Evolutionary conservation across 495 filamentous ascomycete genomes (phyloP).

Genomic region (Lophiotrema nucula): DNA sequence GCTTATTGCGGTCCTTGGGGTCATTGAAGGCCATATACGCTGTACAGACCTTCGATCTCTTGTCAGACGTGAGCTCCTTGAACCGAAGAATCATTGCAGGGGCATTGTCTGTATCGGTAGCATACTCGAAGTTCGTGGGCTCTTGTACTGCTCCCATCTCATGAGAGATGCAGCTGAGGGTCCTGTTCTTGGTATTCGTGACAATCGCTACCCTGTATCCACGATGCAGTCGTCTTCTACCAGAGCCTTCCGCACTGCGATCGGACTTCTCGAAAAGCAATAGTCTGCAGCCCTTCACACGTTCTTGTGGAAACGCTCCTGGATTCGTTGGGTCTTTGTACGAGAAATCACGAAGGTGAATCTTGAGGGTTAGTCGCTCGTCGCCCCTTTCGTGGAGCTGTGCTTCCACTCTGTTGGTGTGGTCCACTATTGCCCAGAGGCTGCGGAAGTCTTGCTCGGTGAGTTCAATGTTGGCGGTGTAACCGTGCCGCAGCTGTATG

Average conservation of each 20-base stretch:
- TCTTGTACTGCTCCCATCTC: conserved; percentile 52
- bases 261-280: conserved; percentile 68
- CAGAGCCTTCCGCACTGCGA: conserved; percentile 63
- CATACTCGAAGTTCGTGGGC: conserved; percentile 70
- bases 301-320: conserved; percentile 68
- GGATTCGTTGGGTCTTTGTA: conserved; percentile 69
- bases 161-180: conserved; percentile 69
- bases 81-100: conserved; percentile 65
- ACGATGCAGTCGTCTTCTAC: conserved; percentile 64
- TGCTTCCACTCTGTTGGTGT: conserved; percentile 68
- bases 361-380: conserved; percentile 65
- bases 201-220: conserved; percentile 74
- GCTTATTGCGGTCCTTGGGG: conserved; percentile 58
- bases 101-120: conserved; percentile 58
- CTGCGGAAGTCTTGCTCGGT: conserved; percentile 69
- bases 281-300: conserved; percentile 65
- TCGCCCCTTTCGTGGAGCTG: conserved; percentile 63
- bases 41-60: conserved; percentile 54
- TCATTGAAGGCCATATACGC: conserved; percentile 75
- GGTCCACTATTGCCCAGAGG: conserved; percentile 78
- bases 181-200: conserved; percentile 72
- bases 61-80: conserved; percentile 49
- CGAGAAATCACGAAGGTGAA: conserved; percentile 65
- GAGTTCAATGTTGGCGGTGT: conserved; percentile 66
- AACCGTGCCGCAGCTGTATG: conserved; percentile 66